Conservation (phyloP, 1,284 basidiomycete genomes). For the Rhodofomes roseus region DNA sequence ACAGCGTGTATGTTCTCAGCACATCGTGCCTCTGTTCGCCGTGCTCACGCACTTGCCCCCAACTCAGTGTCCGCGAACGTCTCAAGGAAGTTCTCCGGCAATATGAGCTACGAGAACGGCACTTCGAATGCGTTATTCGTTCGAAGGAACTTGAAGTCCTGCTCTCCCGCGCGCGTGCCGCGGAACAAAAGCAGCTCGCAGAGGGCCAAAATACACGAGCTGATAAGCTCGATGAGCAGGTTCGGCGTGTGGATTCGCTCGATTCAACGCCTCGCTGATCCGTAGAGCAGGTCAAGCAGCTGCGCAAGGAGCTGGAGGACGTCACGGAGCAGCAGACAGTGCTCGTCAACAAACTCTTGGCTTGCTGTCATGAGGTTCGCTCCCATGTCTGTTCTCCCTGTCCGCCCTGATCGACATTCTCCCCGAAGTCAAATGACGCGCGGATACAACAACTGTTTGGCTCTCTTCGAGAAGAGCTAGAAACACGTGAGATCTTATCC, state of each 20-base stretch:
- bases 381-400: background rate
- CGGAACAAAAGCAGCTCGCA: constrained; percentile 76
- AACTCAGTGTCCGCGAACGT: constrained; percentile 66
- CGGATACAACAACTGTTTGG: constrained; percentile 74
- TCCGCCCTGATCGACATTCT: background rate
- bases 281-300: constrained; percentile 50
- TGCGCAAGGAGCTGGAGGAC: constrained; percentile 71
- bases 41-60: background rate
- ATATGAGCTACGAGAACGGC: constrained; percentile 81
- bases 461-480: constrained; percentile 75
- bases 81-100: constrained; percentile 80
- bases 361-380: constrained; percentile 79
- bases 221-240: constrained; percentile 72
- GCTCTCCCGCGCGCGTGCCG: constrained; percentile 75
- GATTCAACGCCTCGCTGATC: constrained; percentile 10
- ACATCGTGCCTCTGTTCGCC: too few species aligned
- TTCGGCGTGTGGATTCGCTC: constrained; percentile 27
- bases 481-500: constrained; percentile 37
- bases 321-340: constrained; percentile 69
- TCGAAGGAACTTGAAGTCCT: constrained; percentile 85
- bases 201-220: constrained; percentile 66
- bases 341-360: constrained; percentile 74
- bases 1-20: constrained; percentile 56
- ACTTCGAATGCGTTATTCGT: constrained; percentile 84
- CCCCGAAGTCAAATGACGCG: constrained; percentile 68